Evolutionary conservation across 768 basidiomycete genomes (phyloP).

Genomic region (Terana coerulea): DNA sequence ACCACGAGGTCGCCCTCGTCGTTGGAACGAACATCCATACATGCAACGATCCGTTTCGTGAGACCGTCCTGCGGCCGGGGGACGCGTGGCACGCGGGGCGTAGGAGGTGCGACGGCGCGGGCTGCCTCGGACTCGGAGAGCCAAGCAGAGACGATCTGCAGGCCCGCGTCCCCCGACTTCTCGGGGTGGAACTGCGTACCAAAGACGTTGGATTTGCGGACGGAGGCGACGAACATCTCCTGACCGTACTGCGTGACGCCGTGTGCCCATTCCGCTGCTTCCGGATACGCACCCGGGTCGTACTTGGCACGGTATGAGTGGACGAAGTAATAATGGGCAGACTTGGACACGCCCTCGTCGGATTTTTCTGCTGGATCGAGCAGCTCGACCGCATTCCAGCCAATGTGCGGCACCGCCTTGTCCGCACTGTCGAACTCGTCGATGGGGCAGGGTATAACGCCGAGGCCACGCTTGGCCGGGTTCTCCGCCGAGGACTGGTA

Average conservation of each 20-base stretch:
- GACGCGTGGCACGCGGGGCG: conserved; percentile 30
- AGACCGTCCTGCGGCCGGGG: conserved; percentile 58
- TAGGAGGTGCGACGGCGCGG: conserved; percentile 33
- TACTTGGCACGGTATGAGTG: conserved; percentile 91
- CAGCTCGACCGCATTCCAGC: conserved; percentile 83
- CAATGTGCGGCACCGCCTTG: conserved; percentile 96
- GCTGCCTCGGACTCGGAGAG: conserved; percentile 50
- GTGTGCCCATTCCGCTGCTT: conserved; percentile 72
- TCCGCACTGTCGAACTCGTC: conserved; percentile 62
- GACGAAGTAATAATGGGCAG: conserved; percentile 92
- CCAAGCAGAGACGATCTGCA: conserved; percentile 79
- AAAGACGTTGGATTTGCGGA: conserved; percentile 82
- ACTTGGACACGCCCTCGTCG: conserved; percentile 44
- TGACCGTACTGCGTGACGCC: conserved; percentile 92
- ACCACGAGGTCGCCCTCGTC: conserved; percentile 96
- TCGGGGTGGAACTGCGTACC: conserved; percentile 98
- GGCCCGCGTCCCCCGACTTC: conserved; percentile 88
- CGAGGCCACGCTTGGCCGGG: conserved; percentile 63
- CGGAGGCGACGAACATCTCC: conserved; percentile 83
- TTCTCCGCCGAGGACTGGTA: conserved; percentile 86
- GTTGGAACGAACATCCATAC: conserved; percentile 96
- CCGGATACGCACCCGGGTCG: conserved; percentile 48
- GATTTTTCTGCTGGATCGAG: conserved; percentile 41
- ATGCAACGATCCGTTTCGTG: conserved; percentile 94
- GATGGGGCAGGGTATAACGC: conserved; percentile 79